Base-by-base conservation (phyloP, 176 grass and related monocot genomes). In the Pontederia paniculata region DNA sequence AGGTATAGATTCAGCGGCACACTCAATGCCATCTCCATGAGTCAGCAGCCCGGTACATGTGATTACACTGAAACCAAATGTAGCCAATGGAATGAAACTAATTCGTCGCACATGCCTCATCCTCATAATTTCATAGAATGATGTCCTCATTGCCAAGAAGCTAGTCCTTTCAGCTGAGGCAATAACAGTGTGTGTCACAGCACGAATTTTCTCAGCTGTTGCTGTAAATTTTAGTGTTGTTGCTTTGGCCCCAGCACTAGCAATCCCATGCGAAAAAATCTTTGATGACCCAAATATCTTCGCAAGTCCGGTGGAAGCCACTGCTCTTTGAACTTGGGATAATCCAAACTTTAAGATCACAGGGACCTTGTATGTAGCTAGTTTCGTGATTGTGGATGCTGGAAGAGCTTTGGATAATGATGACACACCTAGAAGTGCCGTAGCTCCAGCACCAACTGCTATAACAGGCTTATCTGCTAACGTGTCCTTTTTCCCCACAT, bases 71-170 rank as follows among this genome's bases (percentile, higher is more conserved):
- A 69, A 88, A 51, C 71, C 65, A 63, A 97, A 97, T 43, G 93
- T 97, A 48, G 70, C 71, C 86, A 87, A 88, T 62, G 86, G 83
- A 62, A 78, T 65, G 62, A 81, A 58, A 55, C 80, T 81, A 57
- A 90, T 71, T 63, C 80, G 75, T 17, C 65, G 80, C 4, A 55
- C 65, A 21, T 56, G 47, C 31, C 86, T 79, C 65, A 76, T 89
- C 45, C 85, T 80, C 90, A 96, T 96, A 80, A 96, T 96, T 78
- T 96, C 90, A 3, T 96, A 81, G 76, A 69, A 96, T 23, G 90
- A 77, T 9, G 85, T 96, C 65, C 90, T 76, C 85, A 90, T 97
- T 15, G 82, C 82, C 71, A 90, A 65, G 23, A 97, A 57, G 63
- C 80, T 87, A 52, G 91, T 90, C 53, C 79, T 82, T 48, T 96